Evolutionary conservation across 106 monocot species (phyloP).

Genomic region (Posidonia australis): DNA sequence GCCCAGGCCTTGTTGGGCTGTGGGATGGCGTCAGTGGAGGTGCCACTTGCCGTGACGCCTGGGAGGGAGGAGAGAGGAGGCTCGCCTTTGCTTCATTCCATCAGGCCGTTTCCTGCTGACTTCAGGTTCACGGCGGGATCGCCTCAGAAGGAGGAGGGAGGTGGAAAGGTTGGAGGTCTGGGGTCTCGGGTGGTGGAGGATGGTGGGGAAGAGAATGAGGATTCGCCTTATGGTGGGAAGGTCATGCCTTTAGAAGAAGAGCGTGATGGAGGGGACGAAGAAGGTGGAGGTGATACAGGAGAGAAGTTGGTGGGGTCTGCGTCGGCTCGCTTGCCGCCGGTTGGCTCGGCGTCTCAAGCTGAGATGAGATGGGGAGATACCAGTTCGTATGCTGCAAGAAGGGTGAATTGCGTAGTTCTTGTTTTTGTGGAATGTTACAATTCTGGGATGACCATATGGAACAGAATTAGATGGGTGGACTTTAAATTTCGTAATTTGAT

Average conservation of each 20-base stretch:
- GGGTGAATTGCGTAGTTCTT: background rate
- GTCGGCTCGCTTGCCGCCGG: background rate
- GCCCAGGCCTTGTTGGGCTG: background rate
- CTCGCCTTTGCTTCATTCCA: background rate
- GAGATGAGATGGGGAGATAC: conserved; percentile 4
- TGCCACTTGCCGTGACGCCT: conserved; percentile 3
- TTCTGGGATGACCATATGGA: too few relatives aligned
- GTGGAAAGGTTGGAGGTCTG: conserved; percentile 1
- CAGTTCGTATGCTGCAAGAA: background rate
- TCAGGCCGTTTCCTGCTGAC: background rate
- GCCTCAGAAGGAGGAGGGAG: background rate
- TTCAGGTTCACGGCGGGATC: conserved; percentile 5
- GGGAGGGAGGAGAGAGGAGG: background rate
- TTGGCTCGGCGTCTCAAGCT: background rate
- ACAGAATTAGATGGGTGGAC: too few relatives aligned
- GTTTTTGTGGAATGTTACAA: too few relatives aligned
- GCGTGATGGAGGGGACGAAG: background rate
- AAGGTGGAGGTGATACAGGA: background rate
- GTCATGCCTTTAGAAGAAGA: conserved; percentile 13
- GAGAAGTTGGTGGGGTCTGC: background rate
- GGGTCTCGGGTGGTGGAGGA: background rate
- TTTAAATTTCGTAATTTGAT: too few relatives aligned
- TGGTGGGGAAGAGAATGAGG: conserved; percentile 19
- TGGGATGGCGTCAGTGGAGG: conserved; percentile 12
- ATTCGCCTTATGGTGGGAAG: conserved; percentile 50